These are phyloP conservation scores for Fusarium miscanthi DNA, from an alignment of 2,329 filamentous ascomycete genomes.

Conservation along the genomic window DNA sequence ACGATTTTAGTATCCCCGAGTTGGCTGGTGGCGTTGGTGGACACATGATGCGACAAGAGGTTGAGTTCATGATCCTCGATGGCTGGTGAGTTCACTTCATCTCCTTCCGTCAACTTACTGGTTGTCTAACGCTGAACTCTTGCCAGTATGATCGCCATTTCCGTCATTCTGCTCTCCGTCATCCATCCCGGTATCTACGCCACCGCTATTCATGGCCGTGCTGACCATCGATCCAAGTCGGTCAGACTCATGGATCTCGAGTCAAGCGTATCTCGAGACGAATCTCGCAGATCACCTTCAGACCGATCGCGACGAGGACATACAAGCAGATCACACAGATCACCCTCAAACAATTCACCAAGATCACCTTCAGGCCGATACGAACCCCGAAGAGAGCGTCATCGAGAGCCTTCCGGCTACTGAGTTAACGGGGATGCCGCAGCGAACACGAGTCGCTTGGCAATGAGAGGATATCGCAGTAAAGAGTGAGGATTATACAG, in stretches of 20 bases:
- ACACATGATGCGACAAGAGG: background rate
- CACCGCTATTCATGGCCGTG: background rate
- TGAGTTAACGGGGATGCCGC: rapidly evolving
- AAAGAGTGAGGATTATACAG: background rate
- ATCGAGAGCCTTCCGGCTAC: background rate
- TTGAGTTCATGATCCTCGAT: background rate
- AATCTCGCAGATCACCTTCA: background rate
- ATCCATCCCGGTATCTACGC: background rate
- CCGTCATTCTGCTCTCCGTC: background rate
- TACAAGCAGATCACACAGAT: background rate
- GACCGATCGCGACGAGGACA: too few relatives aligned
- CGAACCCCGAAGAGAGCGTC: background rate
- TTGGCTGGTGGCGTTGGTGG: background rate
- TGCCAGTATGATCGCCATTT: background rate
- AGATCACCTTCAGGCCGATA: background rate
- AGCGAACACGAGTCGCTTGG: rapidly evolving
- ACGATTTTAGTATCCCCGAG: background rate
- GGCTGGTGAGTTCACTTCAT: background rate
- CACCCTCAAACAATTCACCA: background rate
- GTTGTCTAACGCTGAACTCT: rapidly evolving
- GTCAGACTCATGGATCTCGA: background rate
- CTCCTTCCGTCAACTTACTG: rapidly evolving
- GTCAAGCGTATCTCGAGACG: background rate
- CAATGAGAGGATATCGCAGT: rapidly evolving
- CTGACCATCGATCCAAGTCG: background rate